Evolutionary conservation across 2,329 filamentous ascomycete genomes (phyloP).

Genomic region (Cladosporium sp.): DNA sequence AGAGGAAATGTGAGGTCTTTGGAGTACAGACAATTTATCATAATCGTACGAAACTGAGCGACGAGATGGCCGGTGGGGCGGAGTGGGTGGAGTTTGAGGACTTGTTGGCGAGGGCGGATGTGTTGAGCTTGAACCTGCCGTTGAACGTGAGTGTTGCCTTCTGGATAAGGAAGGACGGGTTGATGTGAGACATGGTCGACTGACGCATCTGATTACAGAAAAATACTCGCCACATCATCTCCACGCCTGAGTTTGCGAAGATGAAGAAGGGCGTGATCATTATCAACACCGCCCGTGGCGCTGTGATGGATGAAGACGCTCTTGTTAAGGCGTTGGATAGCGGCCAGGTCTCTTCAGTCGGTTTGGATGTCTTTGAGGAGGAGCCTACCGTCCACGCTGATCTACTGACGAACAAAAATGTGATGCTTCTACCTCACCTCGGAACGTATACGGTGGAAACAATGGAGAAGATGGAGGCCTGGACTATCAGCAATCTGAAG

Average conservation of each 20-base stretch:
- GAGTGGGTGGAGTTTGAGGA: constrained; percentile 71
- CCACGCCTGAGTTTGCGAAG: constrained; percentile 62
- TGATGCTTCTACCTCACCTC: constrained; percentile 79
- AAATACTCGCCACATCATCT: constrained; percentile 72
- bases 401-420: constrained; percentile 64
- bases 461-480: constrained; percentile 64
- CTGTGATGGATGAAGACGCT: constrained; percentile 76
- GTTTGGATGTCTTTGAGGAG: constrained; percentile 78
- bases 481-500: constrained; percentile 67
- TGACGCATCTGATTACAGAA: constrained; percentile 33
- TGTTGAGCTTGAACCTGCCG: constrained; percentile 75
- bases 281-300: constrained; percentile 78
- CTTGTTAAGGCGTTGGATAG: constrained; percentile 68
- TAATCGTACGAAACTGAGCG: constrained; percentile 61
- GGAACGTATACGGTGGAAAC: constrained; percentile 75
- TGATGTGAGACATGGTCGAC: background rate
- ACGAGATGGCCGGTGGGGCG: constrained; percentile 54
- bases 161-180: too few species aligned
- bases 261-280: constrained; percentile 78
- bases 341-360: constrained; percentile 66
- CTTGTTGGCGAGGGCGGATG: constrained; percentile 65
- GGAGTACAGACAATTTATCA: constrained; percentile 73
- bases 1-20: constrained; percentile 68
- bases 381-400: constrained; percentile 74
- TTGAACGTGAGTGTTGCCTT: constrained; percentile 61